Conservation (phyloP, 345 rosid genomes). For the Euphorbia tirucalli region DNA sequence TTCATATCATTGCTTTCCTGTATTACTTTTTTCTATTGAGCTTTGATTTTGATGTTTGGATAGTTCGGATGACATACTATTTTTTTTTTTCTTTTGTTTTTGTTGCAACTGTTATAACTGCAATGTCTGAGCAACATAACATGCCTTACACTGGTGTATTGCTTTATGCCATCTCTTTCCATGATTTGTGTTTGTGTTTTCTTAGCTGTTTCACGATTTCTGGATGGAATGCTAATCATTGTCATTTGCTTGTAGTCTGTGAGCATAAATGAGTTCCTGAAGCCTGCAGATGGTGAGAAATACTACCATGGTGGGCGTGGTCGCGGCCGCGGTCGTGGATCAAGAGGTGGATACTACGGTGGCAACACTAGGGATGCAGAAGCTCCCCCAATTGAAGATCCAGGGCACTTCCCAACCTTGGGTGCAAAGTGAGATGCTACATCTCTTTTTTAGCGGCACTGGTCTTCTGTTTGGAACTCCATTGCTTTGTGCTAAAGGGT, state of each 20-base stretch:
- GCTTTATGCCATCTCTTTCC: no score
- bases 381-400: conserved; percentile 76
- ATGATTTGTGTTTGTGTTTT: no score
- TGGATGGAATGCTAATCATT: not conserved
- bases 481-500: conserved; percentile 22
- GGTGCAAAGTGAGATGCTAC: conserved; percentile 67
- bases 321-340: conserved; percentile 66
- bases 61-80: no score
- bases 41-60: no score
- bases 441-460: conserved; percentile 6
- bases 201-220: not conserved
- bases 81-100: no score
- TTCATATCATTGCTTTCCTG: no score
- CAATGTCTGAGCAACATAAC: no score
- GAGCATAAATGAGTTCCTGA: conserved; percentile 89
- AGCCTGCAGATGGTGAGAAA: conserved; percentile 88
- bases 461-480: conserved; percentile 21
- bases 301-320: conserved; percentile 56
- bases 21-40: no score
- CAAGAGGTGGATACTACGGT: conserved; percentile 55
- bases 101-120: no score
- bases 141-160: no score
- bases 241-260: conserved; percentile 49
- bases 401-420: conserved; percentile 85
- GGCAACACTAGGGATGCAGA: conserved; percentile 27